These are phyloP conservation scores for Musa itinerans DNA, from an alignment of 176 grass and related monocot genomes.

Conservation along the genomic window DNA sequence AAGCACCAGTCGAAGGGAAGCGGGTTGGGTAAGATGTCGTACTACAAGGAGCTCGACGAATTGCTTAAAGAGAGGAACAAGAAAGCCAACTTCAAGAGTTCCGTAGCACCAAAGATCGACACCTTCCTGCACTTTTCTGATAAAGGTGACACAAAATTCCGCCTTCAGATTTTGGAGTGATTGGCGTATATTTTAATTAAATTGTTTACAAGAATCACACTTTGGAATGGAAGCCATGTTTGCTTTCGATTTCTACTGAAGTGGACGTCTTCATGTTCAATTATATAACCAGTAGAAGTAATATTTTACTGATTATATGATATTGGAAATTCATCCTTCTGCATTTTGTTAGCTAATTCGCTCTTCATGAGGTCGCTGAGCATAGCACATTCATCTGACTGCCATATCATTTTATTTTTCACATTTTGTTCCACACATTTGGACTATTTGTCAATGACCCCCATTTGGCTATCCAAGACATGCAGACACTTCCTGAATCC, in stretches of 20 bases:
- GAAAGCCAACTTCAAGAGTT: conserved; percentile 25
- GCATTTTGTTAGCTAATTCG: too few relatives aligned
- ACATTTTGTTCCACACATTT: too few relatives aligned
- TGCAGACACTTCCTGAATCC: too few relatives aligned
- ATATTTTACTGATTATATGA: too few relatives aligned
- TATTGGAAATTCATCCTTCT: too few relatives aligned
- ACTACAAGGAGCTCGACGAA: conserved; percentile 98
- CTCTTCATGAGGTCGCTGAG: too few relatives aligned
- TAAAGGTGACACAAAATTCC: conserved; percentile 16
- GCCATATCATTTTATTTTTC: too few relatives aligned
- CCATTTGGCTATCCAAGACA: too few relatives aligned
- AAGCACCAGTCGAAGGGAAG: conserved; percentile 66
- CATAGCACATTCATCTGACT: too few relatives aligned
- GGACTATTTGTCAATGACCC: too few relatives aligned
- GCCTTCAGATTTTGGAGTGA: too few relatives aligned
- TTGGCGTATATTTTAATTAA: neutral
- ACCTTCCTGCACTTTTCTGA: conserved; percentile 71
- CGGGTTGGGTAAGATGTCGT: conserved; percentile 75
- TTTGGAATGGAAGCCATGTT: neutral
- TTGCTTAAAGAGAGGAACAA: conserved; percentile 77
- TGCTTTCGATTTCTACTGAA: neutral
- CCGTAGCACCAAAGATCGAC: conserved; percentile 67
- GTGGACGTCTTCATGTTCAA: neutral
- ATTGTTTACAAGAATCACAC: neutral
- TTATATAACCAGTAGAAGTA: too few relatives aligned